Percentiles rank a stretch among this genome's conserved stretches.
Evolutionary conservation across 805 yeast species (phyloP).

Genomic region (Spathaspora sp.): DNA sequence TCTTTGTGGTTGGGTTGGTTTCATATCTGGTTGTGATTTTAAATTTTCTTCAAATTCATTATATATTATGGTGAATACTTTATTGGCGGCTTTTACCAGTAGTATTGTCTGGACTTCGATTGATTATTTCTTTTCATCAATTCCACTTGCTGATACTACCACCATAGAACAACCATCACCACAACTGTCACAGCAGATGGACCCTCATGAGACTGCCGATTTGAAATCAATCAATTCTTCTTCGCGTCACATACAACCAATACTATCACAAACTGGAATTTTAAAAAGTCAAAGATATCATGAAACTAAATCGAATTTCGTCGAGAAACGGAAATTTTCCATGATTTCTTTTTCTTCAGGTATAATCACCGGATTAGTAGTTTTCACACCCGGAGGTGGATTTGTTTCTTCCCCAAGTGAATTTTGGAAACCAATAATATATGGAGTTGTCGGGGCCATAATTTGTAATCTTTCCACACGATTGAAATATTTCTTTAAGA

Average conservation of each 20-base stretch:
- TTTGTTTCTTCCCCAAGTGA: conserved; percentile 30
- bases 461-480: conserved; percentile 36
- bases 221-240: not conserved
- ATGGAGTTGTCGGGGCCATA: conserved; percentile 36
- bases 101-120: conserved; percentile 34
- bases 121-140: conserved; percentile 36
- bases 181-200: not conserved
- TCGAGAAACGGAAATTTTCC: conserved; percentile 27
- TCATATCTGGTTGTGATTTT: conserved; percentile 41
- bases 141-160: conserved; percentile 26
- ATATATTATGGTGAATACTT: conserved; percentile 28
- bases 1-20: conserved; percentile 40
- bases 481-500: conserved; percentile 31
- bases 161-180: not conserved
- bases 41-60: conserved; percentile 30
- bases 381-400: conserved; percentile 43
- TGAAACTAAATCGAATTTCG: conserved; percentile 13
- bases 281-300: conserved; percentile 13
- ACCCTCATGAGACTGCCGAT: not conserved
- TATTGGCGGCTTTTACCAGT: conserved; percentile 32
- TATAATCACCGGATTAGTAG: conserved; percentile 38
- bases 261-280: conserved; percentile 15
- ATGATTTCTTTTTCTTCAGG: conserved; percentile 39
- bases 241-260: not conserved
- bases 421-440: conserved; percentile 39